Evolutionary conservation across 2,329 filamentous ascomycete genomes (phyloP).

Genomic region (Hypoxylon rubiginosum): DNA sequence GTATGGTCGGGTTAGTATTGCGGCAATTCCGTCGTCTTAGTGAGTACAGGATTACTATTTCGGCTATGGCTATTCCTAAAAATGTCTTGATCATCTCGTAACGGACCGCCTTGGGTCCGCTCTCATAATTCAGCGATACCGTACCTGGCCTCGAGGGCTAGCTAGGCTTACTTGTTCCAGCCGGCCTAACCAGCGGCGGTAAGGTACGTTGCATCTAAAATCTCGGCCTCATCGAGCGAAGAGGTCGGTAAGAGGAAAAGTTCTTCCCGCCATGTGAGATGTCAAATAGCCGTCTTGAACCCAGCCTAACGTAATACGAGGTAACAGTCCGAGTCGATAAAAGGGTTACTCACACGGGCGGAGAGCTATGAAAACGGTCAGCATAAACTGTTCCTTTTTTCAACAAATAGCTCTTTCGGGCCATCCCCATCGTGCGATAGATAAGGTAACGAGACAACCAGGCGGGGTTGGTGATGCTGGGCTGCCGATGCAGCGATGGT

Average conservation of each 20-base stretch:
- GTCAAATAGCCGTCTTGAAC: slow-evolving; percentile 24
- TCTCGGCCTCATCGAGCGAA: slow-evolving; percentile 35
- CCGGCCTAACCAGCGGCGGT: slow-evolving; percentile 27
- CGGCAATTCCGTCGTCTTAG: slow-evolving; percentile 21
- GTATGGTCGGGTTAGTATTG: slow-evolving; percentile 28
- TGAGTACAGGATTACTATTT: slow-evolving; percentile 24
- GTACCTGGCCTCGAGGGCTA: slow-evolving; percentile 17
- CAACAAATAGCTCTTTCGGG: slow-evolving; percentile 33
- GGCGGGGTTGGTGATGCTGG: slow-evolving; percentile 38
- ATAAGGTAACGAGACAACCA: slow-evolving; percentile 41
- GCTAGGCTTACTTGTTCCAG: slow-evolving; percentile 19
- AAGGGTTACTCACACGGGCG: slow-evolving; percentile 30
- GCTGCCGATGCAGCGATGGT: background rate
- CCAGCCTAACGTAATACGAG: slow-evolving; percentile 43
- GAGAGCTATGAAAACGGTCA: slow-evolving; percentile 28
- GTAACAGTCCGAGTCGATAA: slow-evolving; percentile 36
- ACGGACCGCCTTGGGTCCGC: slow-evolving; percentile 15
- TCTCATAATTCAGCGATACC: slow-evolving; percentile 9
- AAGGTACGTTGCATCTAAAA: slow-evolving; percentile 41
- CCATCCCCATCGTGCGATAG: slow-evolving; percentile 34
- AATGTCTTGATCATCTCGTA: slow-evolving; percentile 30
- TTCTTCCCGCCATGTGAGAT: slow-evolving; percentile 26
- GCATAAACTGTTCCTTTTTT: slow-evolving; percentile 24
- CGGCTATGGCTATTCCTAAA: slow-evolving; percentile 19
- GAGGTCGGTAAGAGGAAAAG: slow-evolving; percentile 21